These are phyloP conservation scores for Chrysopogon serrulatus DNA, from an alignment of 176 grass and related monocot species.

Conservation along the genomic window DNA sequence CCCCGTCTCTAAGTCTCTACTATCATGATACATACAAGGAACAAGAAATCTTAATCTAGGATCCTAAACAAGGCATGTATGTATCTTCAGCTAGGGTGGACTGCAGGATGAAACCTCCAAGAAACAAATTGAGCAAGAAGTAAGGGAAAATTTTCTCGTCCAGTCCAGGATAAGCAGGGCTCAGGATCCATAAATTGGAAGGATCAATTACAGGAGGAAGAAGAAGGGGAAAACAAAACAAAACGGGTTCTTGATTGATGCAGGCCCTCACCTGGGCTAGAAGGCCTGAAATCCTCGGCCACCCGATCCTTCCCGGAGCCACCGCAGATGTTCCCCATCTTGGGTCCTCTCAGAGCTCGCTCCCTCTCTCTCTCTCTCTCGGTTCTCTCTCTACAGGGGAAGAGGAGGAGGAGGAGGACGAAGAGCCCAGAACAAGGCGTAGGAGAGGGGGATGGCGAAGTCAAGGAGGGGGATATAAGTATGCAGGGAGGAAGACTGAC, in stretches of 20 bases:
- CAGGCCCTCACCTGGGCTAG: conserved; percentile 48
- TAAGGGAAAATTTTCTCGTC: not conserved
- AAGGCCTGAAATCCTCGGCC: conserved; percentile 36
- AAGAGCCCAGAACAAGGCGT: not conserved
- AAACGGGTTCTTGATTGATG: not conserved
- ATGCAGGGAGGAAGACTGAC: conserved; percentile 10
- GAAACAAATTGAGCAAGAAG: not conserved
- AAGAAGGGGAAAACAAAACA: not conserved
- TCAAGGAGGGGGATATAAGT: conserved; percentile 34
- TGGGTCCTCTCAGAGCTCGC: not conserved
- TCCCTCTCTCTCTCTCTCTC: not conserved
- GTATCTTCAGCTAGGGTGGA: not conserved
- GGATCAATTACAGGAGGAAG: not conserved
- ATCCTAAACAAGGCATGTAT: not conserved
- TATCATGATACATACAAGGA: not conserved
- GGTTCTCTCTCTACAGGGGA: not conserved
- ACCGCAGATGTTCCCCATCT: conserved; percentile 69
- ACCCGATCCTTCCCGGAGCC: conserved; percentile 21
- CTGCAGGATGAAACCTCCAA: not conserved
- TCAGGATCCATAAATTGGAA: not conserved
- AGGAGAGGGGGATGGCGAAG: not conserved
- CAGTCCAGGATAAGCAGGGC: not conserved
- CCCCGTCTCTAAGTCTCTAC: not conserved
- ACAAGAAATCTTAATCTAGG: not conserved
- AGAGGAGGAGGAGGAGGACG: not conserved